phyloP scores from a whole-genome alignment of 352 stramenopile species.

The Phytophthora brassicae region DNA sequence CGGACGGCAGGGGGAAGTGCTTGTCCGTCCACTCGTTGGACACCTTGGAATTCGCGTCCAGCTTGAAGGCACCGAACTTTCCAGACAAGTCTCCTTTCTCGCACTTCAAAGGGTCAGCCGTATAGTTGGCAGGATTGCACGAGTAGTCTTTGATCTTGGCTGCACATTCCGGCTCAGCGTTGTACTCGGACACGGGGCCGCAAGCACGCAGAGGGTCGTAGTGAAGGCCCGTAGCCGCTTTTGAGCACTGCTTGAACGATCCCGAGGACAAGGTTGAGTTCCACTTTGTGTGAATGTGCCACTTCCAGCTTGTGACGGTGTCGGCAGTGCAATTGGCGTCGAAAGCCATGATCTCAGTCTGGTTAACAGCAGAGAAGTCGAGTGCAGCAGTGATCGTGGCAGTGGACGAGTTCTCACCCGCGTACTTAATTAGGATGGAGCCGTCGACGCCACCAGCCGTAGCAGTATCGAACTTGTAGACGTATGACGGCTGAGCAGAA shows the following conservation, averaged over 20 bases:
- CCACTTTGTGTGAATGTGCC: slow-evolving; percentile 64
- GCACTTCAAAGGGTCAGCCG: slow-evolving; percentile 35
- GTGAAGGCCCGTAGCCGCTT: slow-evolving; percentile 45
- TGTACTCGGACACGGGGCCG: slow-evolving; percentile 50
- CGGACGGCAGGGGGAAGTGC: slow-evolving; percentile 40
- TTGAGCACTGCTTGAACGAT: slow-evolving; percentile 46
- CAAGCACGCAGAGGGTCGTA: slow-evolving; percentile 56
- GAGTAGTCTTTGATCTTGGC: slow-evolving; percentile 36
- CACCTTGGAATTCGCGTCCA: slow-evolving; percentile 29
- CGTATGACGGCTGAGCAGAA: slow-evolving; percentile 29
- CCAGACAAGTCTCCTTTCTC: slow-evolving; percentile 65
- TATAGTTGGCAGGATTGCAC: slow-evolving; percentile 51
- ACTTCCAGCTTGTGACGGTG: slow-evolving; percentile 48
- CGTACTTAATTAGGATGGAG: slow-evolving; percentile 45
- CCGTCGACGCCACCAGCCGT: slow-evolving; percentile 39
- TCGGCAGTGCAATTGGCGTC: slow-evolving; percentile 42
- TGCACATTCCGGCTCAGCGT: slow-evolving; percentile 27
- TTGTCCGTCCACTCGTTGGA: slow-evolving; percentile 40
- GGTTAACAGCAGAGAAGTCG: slow-evolving; percentile 44
- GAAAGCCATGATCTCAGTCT: slow-evolving; percentile 25
- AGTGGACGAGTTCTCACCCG: slow-evolving; percentile 24
- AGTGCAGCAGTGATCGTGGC: slow-evolving; percentile 44
- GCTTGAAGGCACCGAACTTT: slow-evolving; percentile 52
- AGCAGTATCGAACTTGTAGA: slow-evolving; percentile 46
- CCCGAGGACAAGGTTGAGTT: slow-evolving; percentile 32